Percentiles rank a stretch among this genome's conserved stretches.
Conservation (phyloP, 805 yeast species). For the Yarrowia sp. region DNA sequence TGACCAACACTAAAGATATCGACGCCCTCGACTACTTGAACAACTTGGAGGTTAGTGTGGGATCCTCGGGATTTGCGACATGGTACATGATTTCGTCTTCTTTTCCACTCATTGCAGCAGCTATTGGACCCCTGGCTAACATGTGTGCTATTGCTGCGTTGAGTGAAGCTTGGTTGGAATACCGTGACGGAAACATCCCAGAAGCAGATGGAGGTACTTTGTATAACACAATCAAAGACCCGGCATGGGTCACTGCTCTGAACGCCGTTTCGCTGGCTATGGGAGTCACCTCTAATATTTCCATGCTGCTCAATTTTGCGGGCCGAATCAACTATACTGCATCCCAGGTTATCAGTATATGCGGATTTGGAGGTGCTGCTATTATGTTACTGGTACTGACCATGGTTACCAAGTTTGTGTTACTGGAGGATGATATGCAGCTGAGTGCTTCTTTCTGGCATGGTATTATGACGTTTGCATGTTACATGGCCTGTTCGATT, state of each 20-base stretch:
- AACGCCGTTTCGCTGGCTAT: slow-evolving; percentile 62
- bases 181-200: slow-evolving; percentile 26
- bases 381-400: slow-evolving; percentile 52
- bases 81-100: slow-evolving; percentile 71
- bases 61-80: slow-evolving; percentile 26
- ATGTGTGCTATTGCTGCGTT: slow-evolving; percentile 70
- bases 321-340: slow-evolving; percentile 54
- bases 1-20: slow-evolving; percentile 12
- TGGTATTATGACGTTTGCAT: slow-evolving; percentile 61
- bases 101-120: slow-evolving; percentile 73
- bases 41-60: slow-evolving; percentile 26
- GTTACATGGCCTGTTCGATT: slow-evolving; percentile 59
- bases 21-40: slow-evolving; percentile 17
- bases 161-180: slow-evolving; percentile 61
- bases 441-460: slow-evolving; percentile 54
- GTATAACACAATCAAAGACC: slow-evolving; percentile 36
- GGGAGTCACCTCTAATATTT: slow-evolving; percentile 66
- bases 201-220: slow-evolving; percentile 32
- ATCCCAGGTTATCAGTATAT: slow-evolving; percentile 61
- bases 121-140: slow-evolving; percentile 76
- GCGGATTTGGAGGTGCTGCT: slow-evolving; percentile 64
- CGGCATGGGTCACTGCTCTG: slow-evolving; percentile 48
- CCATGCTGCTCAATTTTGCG: slow-evolving; percentile 69
- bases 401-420: slow-evolving; percentile 41
- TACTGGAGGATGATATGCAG: slow-evolving; percentile 34